Percentiles rank a stretch among this genome's conserved stretches.
Conservation (phyloP, 768 basidiomycete genomes). For the Polyporus arcularius region DNA sequence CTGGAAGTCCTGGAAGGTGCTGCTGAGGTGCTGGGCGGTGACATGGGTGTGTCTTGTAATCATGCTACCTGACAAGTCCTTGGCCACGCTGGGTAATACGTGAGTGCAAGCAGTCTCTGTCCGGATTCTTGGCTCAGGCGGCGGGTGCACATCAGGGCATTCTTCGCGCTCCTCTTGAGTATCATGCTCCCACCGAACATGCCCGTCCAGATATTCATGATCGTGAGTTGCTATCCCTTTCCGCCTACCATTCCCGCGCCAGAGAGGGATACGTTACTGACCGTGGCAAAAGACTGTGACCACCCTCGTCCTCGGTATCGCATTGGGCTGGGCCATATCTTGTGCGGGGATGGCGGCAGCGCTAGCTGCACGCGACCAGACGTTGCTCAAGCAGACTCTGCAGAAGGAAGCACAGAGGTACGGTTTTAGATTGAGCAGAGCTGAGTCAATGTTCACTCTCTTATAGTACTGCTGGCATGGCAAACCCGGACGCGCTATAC, state of each 20-base stretch:
- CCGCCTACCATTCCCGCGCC: neutral
- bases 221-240: conserved; percentile 34
- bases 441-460: neutral
- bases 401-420: conserved; percentile 36
- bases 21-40: conserved; percentile 44
- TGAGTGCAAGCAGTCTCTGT: conserved; percentile 26
- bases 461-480: conserved; percentile 34
- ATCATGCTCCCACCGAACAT: conserved; percentile 51
- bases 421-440: neutral
- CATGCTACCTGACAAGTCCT: conserved; percentile 40
- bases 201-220: conserved; percentile 49
- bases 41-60: conserved; percentile 42
- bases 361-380: conserved; percentile 38
- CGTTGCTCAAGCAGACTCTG: conserved; percentile 30
- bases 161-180: conserved; percentile 44
- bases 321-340: conserved; percentile 57
- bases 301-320: conserved; percentile 49
- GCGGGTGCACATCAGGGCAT: conserved; percentile 34
- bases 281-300: conserved; percentile 32
- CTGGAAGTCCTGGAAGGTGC: conserved; percentile 37
- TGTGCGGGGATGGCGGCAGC: conserved; percentile 55
- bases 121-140: neutral
- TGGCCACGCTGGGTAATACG: conserved; percentile 42
- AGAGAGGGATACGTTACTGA: neutral
- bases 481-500: conserved; percentile 41